These are phyloP conservation scores for Priceomyces medius DNA, from an alignment of 805 yeast species.

Conservation along the genomic window DNA sequence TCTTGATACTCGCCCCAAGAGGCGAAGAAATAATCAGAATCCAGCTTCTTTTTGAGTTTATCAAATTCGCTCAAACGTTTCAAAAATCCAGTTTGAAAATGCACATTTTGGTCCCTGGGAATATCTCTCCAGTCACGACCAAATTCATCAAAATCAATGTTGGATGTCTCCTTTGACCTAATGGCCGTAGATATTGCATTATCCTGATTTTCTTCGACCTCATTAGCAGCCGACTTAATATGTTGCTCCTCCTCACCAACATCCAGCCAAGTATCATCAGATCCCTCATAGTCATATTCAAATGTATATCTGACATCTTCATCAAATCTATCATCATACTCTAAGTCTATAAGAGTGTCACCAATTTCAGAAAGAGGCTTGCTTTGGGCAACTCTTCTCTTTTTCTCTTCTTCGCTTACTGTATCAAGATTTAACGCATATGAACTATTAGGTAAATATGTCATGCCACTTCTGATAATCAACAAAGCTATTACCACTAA, in stretches of 20 bases:
- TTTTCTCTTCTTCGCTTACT: constrained; percentile 12
- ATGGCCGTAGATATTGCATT: constrained; percentile 15
- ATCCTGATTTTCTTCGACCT: constrained; percentile 4
- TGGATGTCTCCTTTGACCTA: constrained; percentile 15
- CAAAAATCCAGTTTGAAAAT: constrained; percentile 20
- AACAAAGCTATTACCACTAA: constrained; percentile 55
- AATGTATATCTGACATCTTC: constrained; percentile 65
- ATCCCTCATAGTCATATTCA: constrained; percentile 50
- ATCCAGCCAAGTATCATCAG: constrained; percentile 17
- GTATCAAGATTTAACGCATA: constrained; percentile 1
- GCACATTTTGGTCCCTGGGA: constrained; percentile 56
- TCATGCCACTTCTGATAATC: constrained; percentile 23
- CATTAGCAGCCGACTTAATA: constrained; percentile 8
- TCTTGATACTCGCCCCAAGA: constrained; percentile 23
- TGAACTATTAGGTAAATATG: constrained; percentile 12
- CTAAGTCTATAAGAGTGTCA: constrained; percentile 53
- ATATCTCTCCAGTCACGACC: constrained; percentile 76
- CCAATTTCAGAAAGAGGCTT: constrained; percentile 42
- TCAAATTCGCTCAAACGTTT: constrained; percentile 16
- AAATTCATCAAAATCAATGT: constrained; percentile 52
- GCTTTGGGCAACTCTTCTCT: constrained; percentile 19
- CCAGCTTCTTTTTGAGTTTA: constrained; percentile 13
- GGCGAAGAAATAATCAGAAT: constrained; percentile 29
- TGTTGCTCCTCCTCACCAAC: constrained; percentile 13
- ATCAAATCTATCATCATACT: constrained; percentile 63